Evolutionary conservation across 306 rosid species (phyloP).

Genomic region (Castanea crenata): DNA sequence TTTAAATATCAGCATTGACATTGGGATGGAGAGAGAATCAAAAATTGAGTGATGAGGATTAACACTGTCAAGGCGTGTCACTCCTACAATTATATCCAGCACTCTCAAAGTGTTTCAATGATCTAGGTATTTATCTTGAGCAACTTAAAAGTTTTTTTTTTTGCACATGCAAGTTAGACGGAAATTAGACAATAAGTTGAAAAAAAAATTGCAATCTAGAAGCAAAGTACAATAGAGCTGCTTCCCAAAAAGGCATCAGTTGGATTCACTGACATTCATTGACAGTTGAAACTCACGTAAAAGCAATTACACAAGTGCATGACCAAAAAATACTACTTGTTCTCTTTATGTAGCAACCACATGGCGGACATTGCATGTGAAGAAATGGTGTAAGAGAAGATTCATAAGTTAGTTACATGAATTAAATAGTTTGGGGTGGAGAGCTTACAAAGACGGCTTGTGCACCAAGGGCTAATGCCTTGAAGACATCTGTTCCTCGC

Average conservation of each 20-base stretch:
- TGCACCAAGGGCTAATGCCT: constrained; percentile 97
- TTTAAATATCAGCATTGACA: neutral
- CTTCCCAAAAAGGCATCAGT: neutral
- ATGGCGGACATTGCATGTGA: neutral
- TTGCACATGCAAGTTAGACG: neutral
- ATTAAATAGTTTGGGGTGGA: neutral
- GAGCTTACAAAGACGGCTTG: constrained; percentile 87
- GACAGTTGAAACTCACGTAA: neutral
- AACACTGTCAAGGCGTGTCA: too few species aligned
- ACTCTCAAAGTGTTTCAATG: neutral
- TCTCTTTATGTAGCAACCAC: neutral
- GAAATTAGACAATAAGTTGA: neutral
- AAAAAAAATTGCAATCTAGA: neutral
- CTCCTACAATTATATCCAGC: too few species aligned
- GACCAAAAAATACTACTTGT: neutral
- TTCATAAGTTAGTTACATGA: neutral
- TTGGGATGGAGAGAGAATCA: too few species aligned
- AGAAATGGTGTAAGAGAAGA: neutral
- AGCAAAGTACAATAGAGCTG: neutral
- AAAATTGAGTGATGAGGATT: too few species aligned
- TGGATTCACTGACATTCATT: neutral
- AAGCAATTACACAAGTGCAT: neutral
- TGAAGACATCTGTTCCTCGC: constrained; percentile 96
- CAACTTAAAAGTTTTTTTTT: neutral
- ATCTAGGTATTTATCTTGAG: neutral